phyloP scores from a whole-genome alignment of 768 basidiomycete genomes.

The Rhodotorula kratochvilovae region DNA sequence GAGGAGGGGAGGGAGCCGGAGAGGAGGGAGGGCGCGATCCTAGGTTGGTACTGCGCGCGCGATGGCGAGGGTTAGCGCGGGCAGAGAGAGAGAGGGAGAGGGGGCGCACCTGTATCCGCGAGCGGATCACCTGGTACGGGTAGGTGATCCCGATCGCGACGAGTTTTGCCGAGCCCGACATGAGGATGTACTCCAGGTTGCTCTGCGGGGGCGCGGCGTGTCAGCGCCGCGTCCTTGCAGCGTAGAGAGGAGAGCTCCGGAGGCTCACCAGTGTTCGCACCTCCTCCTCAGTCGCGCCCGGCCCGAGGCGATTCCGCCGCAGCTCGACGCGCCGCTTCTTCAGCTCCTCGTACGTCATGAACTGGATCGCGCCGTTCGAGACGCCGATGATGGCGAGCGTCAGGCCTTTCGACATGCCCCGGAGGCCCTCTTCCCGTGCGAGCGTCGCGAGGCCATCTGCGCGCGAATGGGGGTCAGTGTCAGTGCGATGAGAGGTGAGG shows the following conservation, averaged over 20 bases:
- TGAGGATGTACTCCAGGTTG: conserved; percentile 81
- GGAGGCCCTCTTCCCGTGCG: conserved; percentile 65
- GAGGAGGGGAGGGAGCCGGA: background rate
- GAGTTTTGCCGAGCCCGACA: conserved; percentile 87
- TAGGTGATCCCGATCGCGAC: conserved; percentile 79
- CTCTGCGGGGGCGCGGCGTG: conserved; percentile 55
- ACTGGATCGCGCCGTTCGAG: conserved; percentile 89
- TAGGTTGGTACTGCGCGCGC: conserved; percentile 25
- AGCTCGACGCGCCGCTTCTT: conserved; percentile 70
- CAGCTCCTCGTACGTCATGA: conserved; percentile 94
- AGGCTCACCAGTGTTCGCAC: conserved; percentile 78
- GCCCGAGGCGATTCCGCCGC: conserved; percentile 18
- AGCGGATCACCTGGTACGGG: conserved; percentile 94
- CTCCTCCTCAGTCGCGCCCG: conserved; percentile 54
- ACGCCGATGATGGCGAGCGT: conserved; percentile 84
- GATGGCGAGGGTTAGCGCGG: background rate
- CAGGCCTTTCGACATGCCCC: conserved; percentile 82
- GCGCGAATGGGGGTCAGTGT: background rate
- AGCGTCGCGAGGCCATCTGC: conserved; percentile 71
- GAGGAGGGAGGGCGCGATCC: background rate
- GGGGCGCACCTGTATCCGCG: conserved; percentile 73
- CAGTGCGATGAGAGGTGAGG: background rate
- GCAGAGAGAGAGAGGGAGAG: background rate
- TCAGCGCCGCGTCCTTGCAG: background rate
- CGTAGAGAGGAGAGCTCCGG: background rate